These are phyloP conservation scores for Suillus brevipes DNA, from an alignment of 768 basidiomycete genomes.

Conservation along the genomic window DNA sequence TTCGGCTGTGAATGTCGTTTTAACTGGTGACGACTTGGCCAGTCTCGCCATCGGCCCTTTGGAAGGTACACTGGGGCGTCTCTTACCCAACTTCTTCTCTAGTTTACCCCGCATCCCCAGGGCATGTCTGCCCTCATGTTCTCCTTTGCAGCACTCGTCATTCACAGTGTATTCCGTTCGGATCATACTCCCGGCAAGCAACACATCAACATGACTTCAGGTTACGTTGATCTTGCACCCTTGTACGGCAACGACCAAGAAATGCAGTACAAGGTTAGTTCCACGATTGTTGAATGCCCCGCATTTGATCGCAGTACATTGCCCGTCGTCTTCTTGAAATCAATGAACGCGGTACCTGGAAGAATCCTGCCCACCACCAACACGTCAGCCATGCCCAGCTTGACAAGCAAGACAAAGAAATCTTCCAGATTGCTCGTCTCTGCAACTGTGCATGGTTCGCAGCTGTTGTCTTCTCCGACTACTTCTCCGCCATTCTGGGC, in stretches of 20 bases:
- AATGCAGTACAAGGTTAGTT: slow-evolving; percentile 57
- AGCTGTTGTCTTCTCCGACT: slow-evolving; percentile 76
- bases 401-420: slow-evolving; percentile 63
- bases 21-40: too few relatives aligned
- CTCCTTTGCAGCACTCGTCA: slow-evolving; percentile 78
- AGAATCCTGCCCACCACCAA: slow-evolving; percentile 51
- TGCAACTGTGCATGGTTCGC: slow-evolving; percentile 84
- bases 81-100: slow-evolving; percentile 11
- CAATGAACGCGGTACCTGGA: slow-evolving; percentile 71
- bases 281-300: neutral
- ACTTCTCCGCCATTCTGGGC: slow-evolving; percentile 81
- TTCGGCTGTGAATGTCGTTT: too few relatives aligned
- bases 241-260: slow-evolving; percentile 75
- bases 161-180: slow-evolving; percentile 88
- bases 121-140: slow-evolving; percentile 83
- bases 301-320: slow-evolving; percentile 57
- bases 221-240: slow-evolving; percentile 83
- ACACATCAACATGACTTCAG: slow-evolving; percentile 80
- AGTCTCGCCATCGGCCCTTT: too few relatives aligned
- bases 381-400: slow-evolving; percentile 35
- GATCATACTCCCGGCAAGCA: slow-evolving; percentile 50
- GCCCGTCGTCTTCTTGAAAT: slow-evolving; percentile 75
- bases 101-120: slow-evolving; percentile 77
- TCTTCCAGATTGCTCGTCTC: slow-evolving; percentile 82
- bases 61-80: too few relatives aligned